A percentile compares a stretch with the other conserved stretches of the same genome.
These are phyloP conservation scores for Teratosphaeria zuluensis DNA, from an alignment of 2,329 filamentous ascomycete species.

Conservation along the genomic window DNA sequence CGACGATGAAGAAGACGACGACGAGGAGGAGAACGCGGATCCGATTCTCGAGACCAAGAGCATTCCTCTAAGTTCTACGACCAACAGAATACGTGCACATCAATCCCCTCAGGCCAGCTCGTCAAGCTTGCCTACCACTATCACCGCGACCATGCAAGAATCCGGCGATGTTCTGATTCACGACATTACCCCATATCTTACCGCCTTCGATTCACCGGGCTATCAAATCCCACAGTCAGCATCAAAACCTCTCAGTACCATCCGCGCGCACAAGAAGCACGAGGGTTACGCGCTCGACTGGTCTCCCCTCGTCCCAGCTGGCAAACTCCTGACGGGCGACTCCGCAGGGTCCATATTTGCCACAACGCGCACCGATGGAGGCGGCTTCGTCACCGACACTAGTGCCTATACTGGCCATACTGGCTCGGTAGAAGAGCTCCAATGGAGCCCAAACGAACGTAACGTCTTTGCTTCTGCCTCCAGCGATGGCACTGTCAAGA, in stretches of 20 bases:
- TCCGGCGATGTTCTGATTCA: constrained; percentile 82
- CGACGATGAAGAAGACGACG: constrained; percentile 58
- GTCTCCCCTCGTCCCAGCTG: constrained; percentile 71
- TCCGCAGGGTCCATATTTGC: constrained; percentile 81
- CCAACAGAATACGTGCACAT: constrained; percentile 85
- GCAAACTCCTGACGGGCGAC: constrained; percentile 86
- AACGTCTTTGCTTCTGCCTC: constrained; percentile 93
- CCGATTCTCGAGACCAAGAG: constrained; percentile 88
- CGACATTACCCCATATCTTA: constrained; percentile 82
- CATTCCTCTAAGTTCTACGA: constrained; percentile 77
- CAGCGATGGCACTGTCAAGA: constrained; percentile 85
- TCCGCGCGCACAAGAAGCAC: constrained; percentile 73
- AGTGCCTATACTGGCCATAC: constrained; percentile 75
- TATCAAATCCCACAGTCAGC: constrained; percentile 69
- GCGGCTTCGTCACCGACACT: constrained; percentile 80
- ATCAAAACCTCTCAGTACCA: constrained; percentile 78
- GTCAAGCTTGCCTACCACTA: constrained; percentile 63
- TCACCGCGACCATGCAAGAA: constrained; percentile 89
- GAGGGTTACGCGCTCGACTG: constrained; percentile 98
- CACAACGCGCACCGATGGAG: constrained; percentile 77
- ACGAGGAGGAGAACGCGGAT: constrained; percentile 66
- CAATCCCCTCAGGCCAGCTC: constrained; percentile 65
- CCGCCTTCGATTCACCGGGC: constrained; percentile 83
- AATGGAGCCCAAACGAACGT: constrained; percentile 89
- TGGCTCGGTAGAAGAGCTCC: constrained; percentile 82